Percentiles rank a stretch among this genome's conserved stretches.
Conservation (phyloP, 75 land plant species). For the Selaginella tamariscina region DNA sequence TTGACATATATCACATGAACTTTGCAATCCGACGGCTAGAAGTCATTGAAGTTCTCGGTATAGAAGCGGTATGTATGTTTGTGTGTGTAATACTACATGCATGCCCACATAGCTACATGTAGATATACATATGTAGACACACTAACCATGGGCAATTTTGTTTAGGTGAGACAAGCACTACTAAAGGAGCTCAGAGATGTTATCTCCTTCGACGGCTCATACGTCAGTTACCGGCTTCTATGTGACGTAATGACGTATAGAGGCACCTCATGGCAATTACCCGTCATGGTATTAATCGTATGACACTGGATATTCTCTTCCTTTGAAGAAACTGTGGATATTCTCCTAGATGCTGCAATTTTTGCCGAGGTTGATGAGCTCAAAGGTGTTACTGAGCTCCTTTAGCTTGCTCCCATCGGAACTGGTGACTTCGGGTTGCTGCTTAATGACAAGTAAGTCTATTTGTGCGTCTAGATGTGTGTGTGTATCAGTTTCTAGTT, state of each 20-base stretch:
- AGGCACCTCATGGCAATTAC: constrained; percentile 98
- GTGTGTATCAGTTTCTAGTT: no score
- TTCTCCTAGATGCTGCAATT: constrained; percentile 93
- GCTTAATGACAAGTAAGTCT: constrained; percentile 55
- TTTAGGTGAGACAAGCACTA: constrained; percentile 59
- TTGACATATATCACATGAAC: no score
- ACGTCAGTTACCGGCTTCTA: constrained; percentile 89
- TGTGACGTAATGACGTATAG: constrained; percentile 95
- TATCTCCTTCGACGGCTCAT: constrained; percentile 92
- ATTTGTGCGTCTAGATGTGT: no score
- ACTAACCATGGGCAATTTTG: no score
- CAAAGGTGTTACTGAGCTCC: constrained; percentile 92
- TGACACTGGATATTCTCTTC: constrained; percentile 98
- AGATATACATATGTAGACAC: no score
- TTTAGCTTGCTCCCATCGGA: constrained; percentile 92
- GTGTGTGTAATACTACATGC: no score
- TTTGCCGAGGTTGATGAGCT: constrained; percentile 84
- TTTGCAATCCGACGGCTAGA: no score
- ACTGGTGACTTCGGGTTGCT: constrained; percentile 71
- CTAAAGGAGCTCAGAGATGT: constrained; percentile 89
- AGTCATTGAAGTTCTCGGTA: constrained; percentile 96
- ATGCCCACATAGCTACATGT: no score
- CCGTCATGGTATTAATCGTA: constrained; percentile 89
- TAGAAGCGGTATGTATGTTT: no score
- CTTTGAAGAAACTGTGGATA: constrained; percentile 96